Base-by-base conservation (phyloP, 2,329 filamentous ascomycete genomes). In the Ophiocordyceps camponoti-leonardi region DNA sequence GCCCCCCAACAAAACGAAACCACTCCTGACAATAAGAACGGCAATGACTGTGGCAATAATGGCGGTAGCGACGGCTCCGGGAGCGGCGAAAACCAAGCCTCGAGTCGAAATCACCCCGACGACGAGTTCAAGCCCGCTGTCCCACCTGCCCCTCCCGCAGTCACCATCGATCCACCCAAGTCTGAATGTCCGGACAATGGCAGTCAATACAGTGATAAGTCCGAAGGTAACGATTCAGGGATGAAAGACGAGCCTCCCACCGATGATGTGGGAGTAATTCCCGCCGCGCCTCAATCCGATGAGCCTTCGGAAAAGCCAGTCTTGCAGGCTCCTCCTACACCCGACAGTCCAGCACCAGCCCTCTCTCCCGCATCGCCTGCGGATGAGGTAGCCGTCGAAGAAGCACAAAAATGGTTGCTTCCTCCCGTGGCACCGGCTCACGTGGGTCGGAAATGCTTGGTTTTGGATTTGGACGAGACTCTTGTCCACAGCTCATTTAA, bases 401-500 rank as follows among this genome's bases (percentile, higher is more conserved):
- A 63, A 47, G 56, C 42, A 61, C 73, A 55, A 65, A 79, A 81
- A 56, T 86, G 75, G 65, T 70, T 98, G 33, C 67, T 98, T 46
- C 87, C 87, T n/a, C 81, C 88, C 1, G 75, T 90, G 52, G 72
- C 79, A 39, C 81, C 86, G 23, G 81, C 85, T 54, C 78, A 92
- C 55, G 79, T 83, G 62, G 86, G 87, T 26, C 81, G 85, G 58
- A 98, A 98, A 64, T 98, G 92, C 56, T 68, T 98, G 39, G 90
- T 98, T 18, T 73, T 98, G 42, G 92, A 98, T 67, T 69, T 98
- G 49, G 92, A 98, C 54, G 92, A 98, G 64, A 98, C 92, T 1
- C 67, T 98, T 45, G 92, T 98, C 22, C 92, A 98, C 67, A 96
- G 92, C 63, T 96, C 92, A 54, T 98, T 98, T 67, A 98, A 98